Conservation (phyloP, 306 rosid species). For the Sindora glabra region DNA sequence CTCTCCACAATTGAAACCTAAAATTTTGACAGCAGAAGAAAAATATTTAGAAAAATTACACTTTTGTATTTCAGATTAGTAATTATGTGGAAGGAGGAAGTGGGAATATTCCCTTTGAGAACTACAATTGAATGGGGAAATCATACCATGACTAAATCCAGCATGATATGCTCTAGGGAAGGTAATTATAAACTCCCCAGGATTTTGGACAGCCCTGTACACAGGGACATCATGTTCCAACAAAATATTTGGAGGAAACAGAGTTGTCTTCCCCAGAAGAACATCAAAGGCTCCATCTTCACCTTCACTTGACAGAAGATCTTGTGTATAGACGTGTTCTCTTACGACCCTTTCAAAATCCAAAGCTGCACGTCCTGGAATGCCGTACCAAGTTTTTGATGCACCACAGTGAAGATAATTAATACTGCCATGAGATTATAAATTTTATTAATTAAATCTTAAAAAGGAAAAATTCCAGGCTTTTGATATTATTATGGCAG, state of each 20-base stretch:
- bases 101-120: not conserved
- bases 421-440: slow-evolving; percentile 55
- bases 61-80: not conserved
- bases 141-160: slow-evolving; percentile 91
- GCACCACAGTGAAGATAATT: slow-evolving; percentile 97
- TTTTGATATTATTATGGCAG: not conserved
- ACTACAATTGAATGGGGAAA: slow-evolving; percentile 11
- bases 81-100: not conserved
- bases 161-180: slow-evolving; percentile 96
- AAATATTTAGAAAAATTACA: too few relatives aligned
- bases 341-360: slow-evolving; percentile 80
- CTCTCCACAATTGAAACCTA: slow-evolving; percentile 97
- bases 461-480: not conserved
- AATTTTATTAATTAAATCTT: slow-evolving; percentile 14
- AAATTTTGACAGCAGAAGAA: not conserved
- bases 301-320: slow-evolving; percentile 71
- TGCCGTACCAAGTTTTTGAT: slow-evolving; percentile 96
- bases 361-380: slow-evolving; percentile 86
- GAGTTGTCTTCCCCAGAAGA: slow-evolving; percentile 79
- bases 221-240: slow-evolving; percentile 80
- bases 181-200: slow-evolving; percentile 87
- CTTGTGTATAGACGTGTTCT: slow-evolving; percentile 75
- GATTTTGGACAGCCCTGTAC: slow-evolving; percentile 88
- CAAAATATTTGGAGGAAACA: slow-evolving; percentile 87
- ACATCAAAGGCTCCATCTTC: slow-evolving; percentile 97